These are phyloP conservation scores for Zymoseptoria crescenta DNA, from an alignment of 2,329 filamentous ascomycete genomes.

Conservation along the genomic window DNA sequence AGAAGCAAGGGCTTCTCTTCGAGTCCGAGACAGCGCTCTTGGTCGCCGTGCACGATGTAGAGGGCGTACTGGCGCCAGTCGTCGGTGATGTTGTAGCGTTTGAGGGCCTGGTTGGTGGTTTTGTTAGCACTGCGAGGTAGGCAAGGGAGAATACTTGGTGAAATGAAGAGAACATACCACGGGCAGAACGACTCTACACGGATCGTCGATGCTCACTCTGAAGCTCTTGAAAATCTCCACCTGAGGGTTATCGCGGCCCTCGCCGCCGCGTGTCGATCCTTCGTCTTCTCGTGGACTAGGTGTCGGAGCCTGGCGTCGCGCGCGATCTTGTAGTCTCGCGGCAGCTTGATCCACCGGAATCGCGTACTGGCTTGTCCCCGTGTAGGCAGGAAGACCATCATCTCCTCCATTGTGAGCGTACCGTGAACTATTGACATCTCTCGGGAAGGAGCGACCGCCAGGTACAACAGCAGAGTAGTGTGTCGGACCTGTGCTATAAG, in stretches of 20 bases:
- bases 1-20: constrained; percentile 91
- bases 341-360: constrained; percentile 10
- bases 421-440: constrained; percentile 17
- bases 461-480: constrained; percentile 3
- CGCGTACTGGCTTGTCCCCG: constrained; percentile 20
- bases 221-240: constrained; percentile 99
- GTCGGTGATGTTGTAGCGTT: constrained; percentile 97
- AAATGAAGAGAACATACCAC: constrained; percentile 40
- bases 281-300: constrained; percentile 27
- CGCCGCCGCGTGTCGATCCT: constrained; percentile 13
- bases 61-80: constrained; percentile 96
- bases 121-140: neutral
- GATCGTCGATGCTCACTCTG: constrained; percentile 94
- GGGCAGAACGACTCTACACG: constrained; percentile 92
- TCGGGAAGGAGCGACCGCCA: constrained; percentile 25
- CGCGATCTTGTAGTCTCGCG: constrained; percentile 16
- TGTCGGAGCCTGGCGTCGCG: constrained; percentile 24
- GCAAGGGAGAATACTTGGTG: neutral
- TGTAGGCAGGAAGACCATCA: constrained; percentile 17
- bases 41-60: constrained; percentile 98
- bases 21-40: constrained; percentile 84
- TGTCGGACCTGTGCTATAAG: constrained; percentile 33
- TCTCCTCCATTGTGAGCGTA: constrained; percentile 20
- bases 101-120: constrained; percentile 52
- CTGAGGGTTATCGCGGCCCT: constrained; percentile 36